Evolutionary conservation across 345 rosid species (phyloP).

Genomic region (Eutrema heterophyllum): DNA sequence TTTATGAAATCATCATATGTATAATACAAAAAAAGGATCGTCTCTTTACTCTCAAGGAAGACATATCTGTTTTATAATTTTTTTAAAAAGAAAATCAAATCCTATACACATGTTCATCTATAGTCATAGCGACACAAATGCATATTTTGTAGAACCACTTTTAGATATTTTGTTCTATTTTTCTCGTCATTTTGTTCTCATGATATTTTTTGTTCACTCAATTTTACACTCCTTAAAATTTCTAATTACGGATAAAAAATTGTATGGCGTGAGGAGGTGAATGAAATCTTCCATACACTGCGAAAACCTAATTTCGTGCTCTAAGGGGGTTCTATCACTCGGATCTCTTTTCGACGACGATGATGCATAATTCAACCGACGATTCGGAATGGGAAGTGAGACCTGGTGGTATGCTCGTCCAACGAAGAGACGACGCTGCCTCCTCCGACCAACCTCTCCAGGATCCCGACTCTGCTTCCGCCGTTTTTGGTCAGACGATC

Average conservation of each 20-base stretch:
- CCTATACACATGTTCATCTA: too few species aligned
- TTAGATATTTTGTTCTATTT: neutral
- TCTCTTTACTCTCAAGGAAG: too few species aligned
- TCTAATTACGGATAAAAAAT: neutral
- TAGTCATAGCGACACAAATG: neutral
- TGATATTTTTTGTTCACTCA: neutral
- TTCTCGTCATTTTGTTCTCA: neutral
- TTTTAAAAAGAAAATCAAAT: too few species aligned
- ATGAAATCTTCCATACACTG: neutral
- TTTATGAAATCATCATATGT: neutral
- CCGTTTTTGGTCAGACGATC: constrained; percentile 32
- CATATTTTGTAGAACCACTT: neutral
- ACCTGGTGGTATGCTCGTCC: constrained; percentile 56
- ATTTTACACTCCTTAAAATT: neutral
- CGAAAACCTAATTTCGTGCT: constrained; percentile 18
- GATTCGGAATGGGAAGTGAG: constrained; percentile 42
- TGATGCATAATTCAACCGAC: constrained; percentile 29
- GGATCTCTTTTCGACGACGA: neutral
- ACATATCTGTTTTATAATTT: too few species aligned
- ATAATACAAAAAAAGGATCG: neutral
- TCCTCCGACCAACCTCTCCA: constrained; percentile 21
- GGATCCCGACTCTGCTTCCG: constrained; percentile 24
- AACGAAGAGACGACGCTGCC: constrained; percentile 41
- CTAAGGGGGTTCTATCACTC: neutral
- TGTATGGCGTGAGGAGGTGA: constrained; percentile 1